Evolutionary conservation across 208 protist species (phyloP), one percentile per base, ranked within the genome.

Genomic region (Phytomonas francai): DNA sequence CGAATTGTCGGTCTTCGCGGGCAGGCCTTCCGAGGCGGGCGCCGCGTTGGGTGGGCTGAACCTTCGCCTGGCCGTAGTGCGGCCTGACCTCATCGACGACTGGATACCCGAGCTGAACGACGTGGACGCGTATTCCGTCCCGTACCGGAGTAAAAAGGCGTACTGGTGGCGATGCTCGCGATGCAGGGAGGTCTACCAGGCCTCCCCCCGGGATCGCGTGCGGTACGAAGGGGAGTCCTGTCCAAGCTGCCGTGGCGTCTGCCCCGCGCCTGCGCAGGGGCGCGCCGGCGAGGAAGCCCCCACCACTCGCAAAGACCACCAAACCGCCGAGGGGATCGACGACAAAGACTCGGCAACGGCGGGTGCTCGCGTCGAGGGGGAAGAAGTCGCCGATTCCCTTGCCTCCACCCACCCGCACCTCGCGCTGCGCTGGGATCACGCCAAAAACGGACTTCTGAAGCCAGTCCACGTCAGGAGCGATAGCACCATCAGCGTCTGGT

Each of bases 21-120:
- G n/a, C n/a, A n/a, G n/a, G n/a, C n/a, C n/a, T n/a, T n/a, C n/a
- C n/a, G n/a, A n/a, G n/a, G n/a, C n/a, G 19, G 59, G 5, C 45
- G 32, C 2, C 36, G 27, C 27, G 4, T 2, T 16, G 2, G 2
- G 36, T 34, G 16, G 54, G 54, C 19, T 59, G 27, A 28, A 60
- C 5, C 51, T 85, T 67, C 71, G 78, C 22, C 76, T 92, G 22
- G 59, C 78, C 0, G 83, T 93, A 8, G 84, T 93, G 32, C 83
- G 85, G 0, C 88, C 88, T 0, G 88, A 93, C 73, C 68, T 93
- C 1, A 64, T 93, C 0, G 85, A 87, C 39, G 88, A 93, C 42
- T 93, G 88, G 85, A 74, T 93, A 12, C 84, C 88, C 7, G 84
- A 93, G 72, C 65, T 89, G 45, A 93, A 93, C 64, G 88, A 91